phyloP scores from a whole-genome alignment of 495 filamentous ascomycete species.

The Daldinia loculata region DNA sequence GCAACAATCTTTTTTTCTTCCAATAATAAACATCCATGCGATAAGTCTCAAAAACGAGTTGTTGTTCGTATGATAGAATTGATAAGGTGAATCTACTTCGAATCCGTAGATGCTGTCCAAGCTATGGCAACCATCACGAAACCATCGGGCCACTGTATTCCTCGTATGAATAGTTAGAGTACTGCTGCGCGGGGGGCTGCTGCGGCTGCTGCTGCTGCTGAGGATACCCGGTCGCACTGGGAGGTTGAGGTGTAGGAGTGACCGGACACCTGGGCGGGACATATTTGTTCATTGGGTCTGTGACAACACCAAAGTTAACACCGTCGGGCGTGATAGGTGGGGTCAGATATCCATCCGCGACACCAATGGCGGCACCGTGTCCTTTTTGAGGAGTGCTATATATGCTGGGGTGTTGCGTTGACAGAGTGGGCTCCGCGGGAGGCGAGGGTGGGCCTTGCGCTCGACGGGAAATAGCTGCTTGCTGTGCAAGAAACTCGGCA shows the following conservation, averaged over 20 bases:
- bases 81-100: slow-evolving; percentile 28
- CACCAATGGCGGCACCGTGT: slow-evolving; percentile 65
- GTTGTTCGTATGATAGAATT: slow-evolving; percentile 27
- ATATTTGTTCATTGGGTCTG: slow-evolving; percentile 57
- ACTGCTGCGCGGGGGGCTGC: slow-evolving; percentile 40
- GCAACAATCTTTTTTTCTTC: slow-evolving; percentile 51
- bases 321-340: slow-evolving; percentile 96
- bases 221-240: slow-evolving; percentile 26
- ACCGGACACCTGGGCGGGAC: slow-evolving; percentile 61
- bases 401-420: slow-evolving; percentile 64
- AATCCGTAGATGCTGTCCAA: slow-evolving; percentile 12
- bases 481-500: slow-evolving; percentile 84
- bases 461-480: slow-evolving; percentile 74
- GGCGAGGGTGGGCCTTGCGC: slow-evolving; percentile 70
- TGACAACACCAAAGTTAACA: slow-evolving; percentile 61
- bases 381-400: slow-evolving; percentile 89
- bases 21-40: slow-evolving; percentile 46
- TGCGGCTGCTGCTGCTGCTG: slow-evolving; percentile 43
- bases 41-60: slow-evolving; percentile 23
- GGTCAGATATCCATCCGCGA: slow-evolving; percentile 86
- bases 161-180: slow-evolving; percentile 39
- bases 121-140: slow-evolving; percentile 17
- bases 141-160: slow-evolving; percentile 45
- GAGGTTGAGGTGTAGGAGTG: slow-evolving; percentile 59
- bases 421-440: slow-evolving; percentile 63